Evolutionary conservation across 257 asterid genomes (phyloP).

Genomic region (Apocynum venetum): DNA sequence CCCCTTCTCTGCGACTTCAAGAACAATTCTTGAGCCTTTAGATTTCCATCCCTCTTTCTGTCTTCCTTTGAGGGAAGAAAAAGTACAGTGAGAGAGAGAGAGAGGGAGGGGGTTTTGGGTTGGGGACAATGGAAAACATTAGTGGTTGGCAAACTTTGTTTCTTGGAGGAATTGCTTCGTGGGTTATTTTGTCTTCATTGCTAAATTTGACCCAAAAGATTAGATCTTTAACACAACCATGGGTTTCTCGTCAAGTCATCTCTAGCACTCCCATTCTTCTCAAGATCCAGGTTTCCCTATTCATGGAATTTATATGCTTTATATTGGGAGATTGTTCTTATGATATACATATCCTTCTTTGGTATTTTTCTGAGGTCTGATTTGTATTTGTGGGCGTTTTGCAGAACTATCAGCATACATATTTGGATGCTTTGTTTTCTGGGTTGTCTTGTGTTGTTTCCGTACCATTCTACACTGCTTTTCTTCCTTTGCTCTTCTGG

Average conservation of each 20-base stretch:
- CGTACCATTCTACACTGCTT: slow-evolving; percentile 94
- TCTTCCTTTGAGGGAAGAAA: not conserved
- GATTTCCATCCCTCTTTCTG: slow-evolving; percentile 3
- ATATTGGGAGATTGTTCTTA: not conserved
- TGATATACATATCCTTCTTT: not conserved
- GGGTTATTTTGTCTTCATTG: slow-evolving; percentile 66
- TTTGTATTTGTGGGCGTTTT: slow-evolving; percentile 19
- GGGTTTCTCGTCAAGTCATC: slow-evolving; percentile 53
- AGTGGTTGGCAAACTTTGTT: slow-evolving; percentile 51
- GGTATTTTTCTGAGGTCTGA: not conserved
- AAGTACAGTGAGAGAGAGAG: not conserved
- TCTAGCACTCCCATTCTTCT: slow-evolving; percentile 58
- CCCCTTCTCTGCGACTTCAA: not conserved
- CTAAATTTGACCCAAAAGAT: slow-evolving; percentile 56
- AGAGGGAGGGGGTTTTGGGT: not conserved
- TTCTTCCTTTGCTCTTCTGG: slow-evolving; percentile 96
- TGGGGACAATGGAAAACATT: slow-evolving; percentile 48
- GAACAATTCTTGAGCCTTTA: not conserved
- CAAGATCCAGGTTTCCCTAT: slow-evolving; percentile 68
- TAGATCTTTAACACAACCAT: slow-evolving; percentile 77
- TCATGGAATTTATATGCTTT: not conserved
- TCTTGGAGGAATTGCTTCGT: slow-evolving; percentile 58
- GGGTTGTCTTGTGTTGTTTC: slow-evolving; percentile 82
- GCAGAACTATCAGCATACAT: slow-evolving; percentile 64
- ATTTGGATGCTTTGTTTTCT: slow-evolving; percentile 77